Evolutionary conservation across 108 stramenopile species (phyloP), one percentile per base, ranked within the genome.

Genomic region (Skeletonema tropicum): DNA sequence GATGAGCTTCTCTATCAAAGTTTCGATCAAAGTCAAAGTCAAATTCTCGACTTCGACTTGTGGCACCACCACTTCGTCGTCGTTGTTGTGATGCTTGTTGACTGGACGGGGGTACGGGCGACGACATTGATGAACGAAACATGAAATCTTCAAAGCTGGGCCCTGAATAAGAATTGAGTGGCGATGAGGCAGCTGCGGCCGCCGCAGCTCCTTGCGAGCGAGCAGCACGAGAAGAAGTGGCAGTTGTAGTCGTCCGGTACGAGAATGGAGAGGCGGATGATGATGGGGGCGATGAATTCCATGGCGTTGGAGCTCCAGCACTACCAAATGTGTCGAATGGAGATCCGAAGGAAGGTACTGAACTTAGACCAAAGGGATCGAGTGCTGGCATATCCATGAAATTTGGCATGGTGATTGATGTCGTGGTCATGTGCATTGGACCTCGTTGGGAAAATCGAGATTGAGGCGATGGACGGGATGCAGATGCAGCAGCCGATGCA

Each of bases 261-360:
- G 52, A 60, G 5, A 49, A 57, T 49, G 62, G 55, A 9, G 62
- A 63, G 55, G 62, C 62, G 10, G 45, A 17, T 57, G 62, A 57
- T 10, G 62, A 57, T 10, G 62, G 46, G 17, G 55, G 52, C 62
- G 62, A 19, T 57, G 62, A 49, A 57, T 63, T 57, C 62, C 62
- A 49, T 19, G 55, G 55, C 9, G 52, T 63, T 21, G 41, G 46
- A 19, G 52, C 7, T 8, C 45, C 17, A 29, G 26, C 26, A 21
- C 55, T 10, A 48, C 52, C 52, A 55, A 55, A 23, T 8, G 52
- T 23, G 23, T 17, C 52, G n/a, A 55, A 55, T 25, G 52, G 52
- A 55, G 52, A 55, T 55, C 52, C 52, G 23, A 55, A 55, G 6
- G 52, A 55, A 55, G 52, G 21, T 55, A 9, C 52, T 25, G 52